phyloP scores from a whole-genome alignment of 352 stramenopile species.

The Ophiocytium majus region DNA sequence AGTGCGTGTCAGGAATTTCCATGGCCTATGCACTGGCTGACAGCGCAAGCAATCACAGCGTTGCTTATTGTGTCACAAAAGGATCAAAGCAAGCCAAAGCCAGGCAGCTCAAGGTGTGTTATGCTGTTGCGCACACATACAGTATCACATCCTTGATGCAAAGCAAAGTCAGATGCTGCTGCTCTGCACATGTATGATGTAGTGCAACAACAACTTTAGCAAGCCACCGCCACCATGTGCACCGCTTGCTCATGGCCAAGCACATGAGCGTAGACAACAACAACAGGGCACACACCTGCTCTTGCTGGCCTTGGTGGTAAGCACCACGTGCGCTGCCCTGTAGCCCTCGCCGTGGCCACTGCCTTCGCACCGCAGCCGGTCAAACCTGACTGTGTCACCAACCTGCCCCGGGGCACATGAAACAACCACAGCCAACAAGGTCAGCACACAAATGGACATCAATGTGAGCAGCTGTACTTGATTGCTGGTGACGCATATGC shows the following conservation, averaged over 20 bases:
- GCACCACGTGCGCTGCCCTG: constrained; percentile 24
- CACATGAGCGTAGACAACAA: background rate
- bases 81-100: too few relatives aligned
- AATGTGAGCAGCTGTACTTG: background rate
- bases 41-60: too few relatives aligned
- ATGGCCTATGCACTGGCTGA: too few relatives aligned
- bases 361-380: background rate
- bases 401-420: background rate
- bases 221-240: background rate
- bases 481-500: too few relatives aligned
- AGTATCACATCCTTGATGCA: too few relatives aligned
- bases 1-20: too few relatives aligned
- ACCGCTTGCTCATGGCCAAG: background rate
- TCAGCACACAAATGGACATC: background rate
- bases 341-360: background rate
- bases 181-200: too few relatives aligned
- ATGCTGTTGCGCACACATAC: too few relatives aligned
- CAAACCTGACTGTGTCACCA: constrained; percentile 19
- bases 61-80: too few relatives aligned
- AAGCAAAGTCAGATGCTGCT: too few relatives aligned
- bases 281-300: background rate
- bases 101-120: too few relatives aligned
- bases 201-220: background rate
- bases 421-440: background rate
- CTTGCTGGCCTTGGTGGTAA: background rate